Evolutionary conservation across 441 rosid species (phyloP).

Genomic region (Mallotus japonicus): DNA sequence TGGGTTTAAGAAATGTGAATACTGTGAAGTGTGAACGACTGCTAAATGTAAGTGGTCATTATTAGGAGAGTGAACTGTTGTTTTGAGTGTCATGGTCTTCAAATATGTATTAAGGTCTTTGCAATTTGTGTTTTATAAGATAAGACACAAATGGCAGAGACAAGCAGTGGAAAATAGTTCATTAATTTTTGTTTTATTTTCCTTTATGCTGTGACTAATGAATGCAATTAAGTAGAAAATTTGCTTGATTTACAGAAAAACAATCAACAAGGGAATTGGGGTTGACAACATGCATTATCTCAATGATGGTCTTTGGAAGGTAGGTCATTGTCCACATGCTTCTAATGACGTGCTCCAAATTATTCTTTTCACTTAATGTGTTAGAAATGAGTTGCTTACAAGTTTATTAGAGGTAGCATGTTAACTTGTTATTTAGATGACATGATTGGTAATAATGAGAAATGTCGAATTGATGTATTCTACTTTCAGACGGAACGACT

Average conservation of each 20-base stretch:
- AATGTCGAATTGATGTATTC: not conserved
- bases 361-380: not conserved
- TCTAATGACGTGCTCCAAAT: not conserved
- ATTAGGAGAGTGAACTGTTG: too few species aligned
- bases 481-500: slow-evolving; percentile 75
- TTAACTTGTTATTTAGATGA: not conserved
- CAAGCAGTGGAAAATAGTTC: not conserved
- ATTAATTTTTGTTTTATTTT: not conserved
- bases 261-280: slow-evolving; percentile 94
- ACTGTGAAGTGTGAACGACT: not conserved
- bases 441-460: not conserved
- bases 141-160: not conserved
- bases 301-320: slow-evolving; percentile 99
- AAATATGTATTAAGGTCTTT: not conserved
- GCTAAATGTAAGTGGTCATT: not conserved
- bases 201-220: not conserved
- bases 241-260: slow-evolving; percentile 47
- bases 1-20: not conserved
- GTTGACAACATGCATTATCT: slow-evolving; percentile 98
- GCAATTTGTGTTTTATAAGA: not conserved
- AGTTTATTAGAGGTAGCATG: not conserved
- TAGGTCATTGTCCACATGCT: slow-evolving; percentile 16
- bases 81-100: not conserved
- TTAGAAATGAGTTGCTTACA: too few species aligned
- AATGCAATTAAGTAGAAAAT: not conserved